Evolutionary conservation across 345 rosid genomes (phyloP).

Genomic region (Cardamine chenopodiifolia): DNA sequence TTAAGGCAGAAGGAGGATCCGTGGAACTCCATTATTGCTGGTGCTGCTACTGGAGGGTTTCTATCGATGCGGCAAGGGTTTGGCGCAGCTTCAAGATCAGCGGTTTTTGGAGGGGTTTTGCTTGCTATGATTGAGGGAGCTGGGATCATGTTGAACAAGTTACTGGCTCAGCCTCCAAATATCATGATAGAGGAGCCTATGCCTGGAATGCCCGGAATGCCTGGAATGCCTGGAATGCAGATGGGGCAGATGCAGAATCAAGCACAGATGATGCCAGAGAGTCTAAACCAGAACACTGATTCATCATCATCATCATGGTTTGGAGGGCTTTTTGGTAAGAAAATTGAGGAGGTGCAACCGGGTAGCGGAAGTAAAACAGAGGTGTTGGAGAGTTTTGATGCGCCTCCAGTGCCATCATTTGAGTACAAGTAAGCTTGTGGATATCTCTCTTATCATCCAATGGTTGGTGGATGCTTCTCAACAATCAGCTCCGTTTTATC

Average conservation of each 20-base stretch:
- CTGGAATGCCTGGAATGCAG: constrained; percentile 1
- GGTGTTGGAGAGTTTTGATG: constrained; percentile 80
- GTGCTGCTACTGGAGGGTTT: constrained; percentile 85
- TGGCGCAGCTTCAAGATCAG: constrained; percentile 58
- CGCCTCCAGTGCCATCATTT: constrained; percentile 75
- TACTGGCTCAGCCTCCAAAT: constrained; percentile 53
- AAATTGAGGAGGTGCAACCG: constrained; percentile 44
- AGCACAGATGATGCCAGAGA: constrained; percentile 37
- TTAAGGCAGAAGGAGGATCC: constrained; percentile 85
- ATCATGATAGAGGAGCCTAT: constrained; percentile 50
- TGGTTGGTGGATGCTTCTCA: not conserved
- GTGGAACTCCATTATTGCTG: constrained; percentile 82
- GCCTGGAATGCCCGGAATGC: constrained; percentile 45
- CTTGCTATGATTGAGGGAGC: constrained; percentile 85
- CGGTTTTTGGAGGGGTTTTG: constrained; percentile 62
- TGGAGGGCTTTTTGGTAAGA: constrained; percentile 61
- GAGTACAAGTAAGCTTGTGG: constrained; percentile 61
- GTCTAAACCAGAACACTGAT: constrained; percentile 25
- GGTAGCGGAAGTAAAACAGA: constrained; percentile 53
- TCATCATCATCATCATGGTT: constrained; percentile 53
- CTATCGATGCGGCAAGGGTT: constrained; percentile 73
- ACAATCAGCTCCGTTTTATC: constrained; percentile 6
- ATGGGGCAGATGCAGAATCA: constrained; percentile 44
- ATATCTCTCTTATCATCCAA: constrained; percentile 1
- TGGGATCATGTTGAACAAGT: constrained; percentile 71